phyloP scores from a whole-genome alignment of 2,329 filamentous ascomycete genomes.

The Pseudogymnoascus sp. region DNA sequence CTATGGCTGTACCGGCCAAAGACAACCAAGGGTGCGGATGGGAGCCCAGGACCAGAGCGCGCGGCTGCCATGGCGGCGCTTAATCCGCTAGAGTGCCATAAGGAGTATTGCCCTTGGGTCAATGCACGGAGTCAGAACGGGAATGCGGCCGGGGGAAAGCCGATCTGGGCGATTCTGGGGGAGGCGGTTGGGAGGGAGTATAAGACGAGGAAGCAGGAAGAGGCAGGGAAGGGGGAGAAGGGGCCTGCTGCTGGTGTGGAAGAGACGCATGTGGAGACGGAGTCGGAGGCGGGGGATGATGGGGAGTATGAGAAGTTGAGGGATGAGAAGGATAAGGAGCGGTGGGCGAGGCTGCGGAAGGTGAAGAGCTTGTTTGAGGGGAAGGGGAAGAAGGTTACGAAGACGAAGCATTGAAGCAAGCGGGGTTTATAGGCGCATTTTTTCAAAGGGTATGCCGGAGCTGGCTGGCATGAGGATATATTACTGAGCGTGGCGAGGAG shows the following conservation, averaged over 20 bases:
- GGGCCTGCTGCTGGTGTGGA: constrained; percentile 11
- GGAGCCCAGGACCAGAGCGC: constrained; percentile 41
- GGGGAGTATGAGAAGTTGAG: constrained; percentile 34
- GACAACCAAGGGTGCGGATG: constrained; percentile 47
- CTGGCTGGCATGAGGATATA: background rate
- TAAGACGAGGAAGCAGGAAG: constrained; percentile 8
- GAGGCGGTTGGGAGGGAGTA: constrained; percentile 33
- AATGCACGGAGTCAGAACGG: constrained; percentile 54
- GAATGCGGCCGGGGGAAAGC: constrained; percentile 29
- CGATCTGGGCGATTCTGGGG: constrained; percentile 39
- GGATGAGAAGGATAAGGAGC: constrained; percentile 60
- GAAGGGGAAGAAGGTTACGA: constrained; percentile 45
- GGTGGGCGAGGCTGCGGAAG: constrained; percentile 62
- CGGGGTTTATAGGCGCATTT: background rate
- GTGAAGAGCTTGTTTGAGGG: constrained; percentile 66
- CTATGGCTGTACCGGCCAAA: constrained; percentile 90
- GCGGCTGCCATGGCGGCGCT: constrained; percentile 56
- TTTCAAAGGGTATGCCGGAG: background rate
- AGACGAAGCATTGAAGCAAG: background rate
- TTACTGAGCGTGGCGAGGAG: background rate
- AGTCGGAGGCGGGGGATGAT: constrained; percentile 21
- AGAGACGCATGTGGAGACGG: constrained; percentile 24
- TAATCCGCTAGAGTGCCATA: constrained; percentile 64
- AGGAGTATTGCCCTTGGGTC: constrained; percentile 79
- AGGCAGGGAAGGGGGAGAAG: constrained; percentile 4